Percentiles rank a stretch among this genome's conserved stretches.
These are phyloP conservation scores for Penicillium crystallinum DNA, from an alignment of 495 filamentous ascomycete species.

Conservation along the genomic window DNA sequence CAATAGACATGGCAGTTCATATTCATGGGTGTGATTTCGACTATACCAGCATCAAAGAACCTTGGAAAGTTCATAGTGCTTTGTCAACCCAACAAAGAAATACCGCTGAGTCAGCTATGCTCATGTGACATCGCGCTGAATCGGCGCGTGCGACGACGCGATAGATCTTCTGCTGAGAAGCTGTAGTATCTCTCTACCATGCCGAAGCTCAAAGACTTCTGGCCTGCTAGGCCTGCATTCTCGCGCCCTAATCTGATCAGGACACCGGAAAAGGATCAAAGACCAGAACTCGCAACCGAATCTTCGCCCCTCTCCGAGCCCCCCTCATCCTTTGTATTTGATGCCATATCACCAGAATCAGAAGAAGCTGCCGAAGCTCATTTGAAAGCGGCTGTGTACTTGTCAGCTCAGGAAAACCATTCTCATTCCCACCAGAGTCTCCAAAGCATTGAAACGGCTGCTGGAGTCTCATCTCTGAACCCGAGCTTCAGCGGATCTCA, in stretches of 20 bases:
- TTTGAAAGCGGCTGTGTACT: constrained; percentile 11
- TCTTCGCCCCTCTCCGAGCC: constrained; percentile 34
- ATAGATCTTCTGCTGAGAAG: constrained; percentile 1
- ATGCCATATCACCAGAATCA: constrained; percentile 11
- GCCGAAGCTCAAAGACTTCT: constrained; percentile 30
- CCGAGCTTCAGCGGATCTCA: constrained; percentile 29
- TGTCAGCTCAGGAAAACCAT: constrained; percentile 1
- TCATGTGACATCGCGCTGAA: constrained; percentile 24
- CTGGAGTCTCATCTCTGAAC: constrained; percentile 14
- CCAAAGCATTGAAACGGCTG: constrained; percentile 10
- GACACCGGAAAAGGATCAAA: constrained; percentile 7
- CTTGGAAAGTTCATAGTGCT: too few relatives aligned
- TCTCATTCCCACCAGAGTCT: constrained; percentile 12
- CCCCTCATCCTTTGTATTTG: constrained; percentile 24
- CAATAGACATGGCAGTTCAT: too few relatives aligned
- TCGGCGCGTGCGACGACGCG: constrained; percentile 16
- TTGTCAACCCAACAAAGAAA: not conserved
- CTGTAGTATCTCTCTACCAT: constrained; percentile 18
- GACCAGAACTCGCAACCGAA: not conserved
- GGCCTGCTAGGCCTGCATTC: constrained; percentile 34
- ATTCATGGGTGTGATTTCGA: too few relatives aligned
- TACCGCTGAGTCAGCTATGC: not conserved
- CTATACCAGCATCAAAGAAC: too few relatives aligned
- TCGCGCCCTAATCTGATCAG: not conserved
- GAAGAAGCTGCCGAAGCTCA: constrained; percentile 16